phyloP scores from a whole-genome alignment of 108 stramenopile species.

The Poteriospumella lacustris region DNA sequence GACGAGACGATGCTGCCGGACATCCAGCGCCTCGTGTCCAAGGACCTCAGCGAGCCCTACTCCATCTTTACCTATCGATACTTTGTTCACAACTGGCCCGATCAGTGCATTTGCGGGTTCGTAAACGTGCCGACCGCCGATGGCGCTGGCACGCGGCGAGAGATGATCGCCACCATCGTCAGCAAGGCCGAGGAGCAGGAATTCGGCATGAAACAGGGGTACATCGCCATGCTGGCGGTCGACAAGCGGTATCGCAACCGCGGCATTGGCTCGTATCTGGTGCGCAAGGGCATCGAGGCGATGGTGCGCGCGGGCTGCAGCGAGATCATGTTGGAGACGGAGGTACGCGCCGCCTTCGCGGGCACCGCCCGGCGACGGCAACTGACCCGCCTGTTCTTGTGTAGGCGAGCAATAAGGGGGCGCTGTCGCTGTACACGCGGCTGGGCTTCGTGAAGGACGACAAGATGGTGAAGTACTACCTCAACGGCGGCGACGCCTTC shows the following conservation, averaged over 20 bases:
- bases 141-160: background rate
- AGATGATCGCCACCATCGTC: slow-evolving; percentile 50
- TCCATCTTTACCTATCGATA: slow-evolving; percentile 64
- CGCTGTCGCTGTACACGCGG: slow-evolving; percentile 52
- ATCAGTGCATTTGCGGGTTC: slow-evolving; percentile 51
- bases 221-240: slow-evolving; percentile 65
- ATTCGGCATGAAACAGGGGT: slow-evolving; percentile 48
- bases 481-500: slow-evolving; percentile 61
- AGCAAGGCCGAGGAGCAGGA: slow-evolving; percentile 51
- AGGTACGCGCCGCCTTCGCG: background rate
- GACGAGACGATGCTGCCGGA: slow-evolving; percentile 16
- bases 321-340: slow-evolving; percentile 37
- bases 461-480: slow-evolving; percentile 54
- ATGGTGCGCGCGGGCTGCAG: slow-evolving; percentile 54
- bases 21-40: slow-evolving; percentile 42
- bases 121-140: slow-evolving; percentile 16
- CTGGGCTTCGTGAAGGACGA: slow-evolving; percentile 61
- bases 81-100: slow-evolving; percentile 60
- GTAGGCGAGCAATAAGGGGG: slow-evolving; percentile 54
- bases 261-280: slow-evolving; percentile 52
- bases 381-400: background rate
- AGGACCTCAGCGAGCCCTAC: slow-evolving; percentile 62
- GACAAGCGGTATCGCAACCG: slow-evolving; percentile 42
- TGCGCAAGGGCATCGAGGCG: slow-evolving; percentile 41
- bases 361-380: background rate